A percentile compares a stretch with the other conserved stretches of the same genome.
These are phyloP conservation scores for Sclerotinia glacialis DNA, from an alignment of 2,329 filamentous ascomycete genomes.

Conservation along the genomic window DNA sequence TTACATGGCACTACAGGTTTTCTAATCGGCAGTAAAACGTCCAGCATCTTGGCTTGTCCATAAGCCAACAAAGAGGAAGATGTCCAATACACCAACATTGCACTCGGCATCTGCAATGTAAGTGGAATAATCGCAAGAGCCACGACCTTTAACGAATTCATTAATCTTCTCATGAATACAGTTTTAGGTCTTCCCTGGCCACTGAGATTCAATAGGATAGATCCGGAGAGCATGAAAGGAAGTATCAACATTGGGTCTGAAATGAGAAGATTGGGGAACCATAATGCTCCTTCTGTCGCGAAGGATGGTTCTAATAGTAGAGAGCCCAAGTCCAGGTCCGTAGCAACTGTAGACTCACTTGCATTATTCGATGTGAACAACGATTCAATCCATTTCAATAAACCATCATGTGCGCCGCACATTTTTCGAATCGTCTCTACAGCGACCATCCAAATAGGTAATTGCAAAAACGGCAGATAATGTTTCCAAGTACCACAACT, in stretches of 20 bases:
- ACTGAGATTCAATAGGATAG: constrained; percentile 49
- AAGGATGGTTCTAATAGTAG: constrained; percentile 40
- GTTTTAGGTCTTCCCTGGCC: constrained; percentile 22
- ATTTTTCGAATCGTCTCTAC: constrained; percentile 49
- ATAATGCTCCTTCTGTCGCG: constrained; percentile 55
- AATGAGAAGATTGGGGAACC: constrained; percentile 56
- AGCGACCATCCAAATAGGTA: constrained; percentile 47
- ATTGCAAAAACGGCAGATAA: constrained; percentile 41
- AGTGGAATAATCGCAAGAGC: constrained; percentile 43
- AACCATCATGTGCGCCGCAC: constrained; percentile 44
- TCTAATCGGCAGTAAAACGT: constrained; percentile 42
- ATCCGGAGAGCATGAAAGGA: constrained; percentile 47
- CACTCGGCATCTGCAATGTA: constrained; percentile 44
- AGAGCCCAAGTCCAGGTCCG: constrained; percentile 1
- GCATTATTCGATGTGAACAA: constrained; percentile 12
- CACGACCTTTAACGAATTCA: constrained; percentile 40
- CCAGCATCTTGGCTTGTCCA: constrained; percentile 42
- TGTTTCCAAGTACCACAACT: constrained; percentile 40
- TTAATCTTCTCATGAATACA: constrained; percentile 33
- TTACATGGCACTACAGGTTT: constrained; percentile 38
- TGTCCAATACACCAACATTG: constrained; percentile 51
- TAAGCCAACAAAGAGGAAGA: constrained; percentile 45
- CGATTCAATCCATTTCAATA: constrained; percentile 41
- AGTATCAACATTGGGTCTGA: constrained; percentile 52
- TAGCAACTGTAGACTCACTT: neutral